phyloP scores from a whole-genome alignment of 2,329 filamentous ascomycete species.

The Aureobasidium sp. region DNA sequence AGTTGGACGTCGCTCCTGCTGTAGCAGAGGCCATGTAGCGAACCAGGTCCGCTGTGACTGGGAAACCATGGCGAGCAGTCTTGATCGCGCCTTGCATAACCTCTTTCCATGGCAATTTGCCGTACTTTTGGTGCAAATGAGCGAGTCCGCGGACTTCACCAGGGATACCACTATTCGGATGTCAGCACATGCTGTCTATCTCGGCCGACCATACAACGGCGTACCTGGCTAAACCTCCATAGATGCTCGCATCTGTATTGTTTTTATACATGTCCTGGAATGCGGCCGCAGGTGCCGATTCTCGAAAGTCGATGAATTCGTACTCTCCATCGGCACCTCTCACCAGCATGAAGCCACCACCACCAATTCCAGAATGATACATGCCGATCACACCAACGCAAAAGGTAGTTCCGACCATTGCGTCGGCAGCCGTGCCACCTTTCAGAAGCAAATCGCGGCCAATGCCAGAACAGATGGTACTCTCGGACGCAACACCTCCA shows the following conservation, averaged over 20 bases:
- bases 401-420: conserved; percentile 37
- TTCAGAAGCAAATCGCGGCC: conserved; percentile 38
- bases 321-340: conserved; percentile 65
- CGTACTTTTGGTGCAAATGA: conserved; percentile 66
- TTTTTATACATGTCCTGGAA: conserved; percentile 77
- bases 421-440: conserved; percentile 47
- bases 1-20: conserved; percentile 43
- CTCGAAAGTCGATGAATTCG: conserved; percentile 83
- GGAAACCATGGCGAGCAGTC: conserved; percentile 66
- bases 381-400: conserved; percentile 42
- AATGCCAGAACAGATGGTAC: conserved; percentile 36
- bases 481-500: conserved; percentile 40
- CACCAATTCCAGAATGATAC: conserved; percentile 62
- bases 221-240: conserved; percentile 54
- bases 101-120: conserved; percentile 45
- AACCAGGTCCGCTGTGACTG: conserved; percentile 63
- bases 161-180: conserved; percentile 50
- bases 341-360: conserved; percentile 84
- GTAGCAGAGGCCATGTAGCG: conserved; percentile 57
- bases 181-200: neutral
- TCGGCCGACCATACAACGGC: neutral
- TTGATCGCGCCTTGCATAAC: conserved; percentile 67
- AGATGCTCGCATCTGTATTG: conserved; percentile 57
- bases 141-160: conserved; percentile 72
- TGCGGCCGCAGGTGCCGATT: conserved; percentile 75